Percentiles rank a stretch among this genome's conserved stretches.
phyloP scores from a whole-genome alignment of 352 stramenopile species.

The Globisporangium middletonii region DNA sequence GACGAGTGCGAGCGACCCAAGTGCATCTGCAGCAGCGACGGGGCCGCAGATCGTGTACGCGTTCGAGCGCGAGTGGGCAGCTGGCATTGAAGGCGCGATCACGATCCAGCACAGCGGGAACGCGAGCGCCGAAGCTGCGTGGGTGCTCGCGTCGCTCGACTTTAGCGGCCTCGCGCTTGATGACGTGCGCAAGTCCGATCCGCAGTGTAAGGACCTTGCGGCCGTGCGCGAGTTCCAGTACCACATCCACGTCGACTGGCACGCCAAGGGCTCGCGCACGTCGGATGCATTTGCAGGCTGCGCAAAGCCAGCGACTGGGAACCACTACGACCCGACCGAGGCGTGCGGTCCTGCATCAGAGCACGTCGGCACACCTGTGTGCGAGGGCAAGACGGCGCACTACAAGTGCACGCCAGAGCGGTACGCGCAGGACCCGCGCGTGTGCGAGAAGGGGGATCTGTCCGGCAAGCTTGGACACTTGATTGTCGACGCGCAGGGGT shows the following conservation, averaged over 20 bases:
- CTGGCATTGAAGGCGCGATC: slow-evolving; percentile 15
- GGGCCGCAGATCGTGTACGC: slow-evolving; percentile 13
- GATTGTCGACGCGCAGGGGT: slow-evolving; percentile 10
- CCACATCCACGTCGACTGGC: slow-evolving; percentile 42
- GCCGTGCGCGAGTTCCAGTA: slow-evolving; percentile 18
- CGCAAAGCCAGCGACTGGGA: slow-evolving; percentile 19
- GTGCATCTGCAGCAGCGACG: too few relatives aligned
- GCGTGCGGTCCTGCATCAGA: slow-evolving; percentile 40
- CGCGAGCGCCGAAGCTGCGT: not conserved
- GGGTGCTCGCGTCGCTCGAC: slow-evolving; percentile 14
- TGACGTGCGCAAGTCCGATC: slow-evolving; percentile 10
- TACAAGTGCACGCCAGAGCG: slow-evolving; percentile 29
- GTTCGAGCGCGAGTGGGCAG: slow-evolving; percentile 6
- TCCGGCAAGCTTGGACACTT: slow-evolving; percentile 38
- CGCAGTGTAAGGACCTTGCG: slow-evolving; percentile 8
- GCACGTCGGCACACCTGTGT: slow-evolving; percentile 16
- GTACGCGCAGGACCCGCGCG: slow-evolving; percentile 21
- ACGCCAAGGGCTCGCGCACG: slow-evolving; percentile 9
- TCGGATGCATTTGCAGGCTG: slow-evolving; percentile 29
- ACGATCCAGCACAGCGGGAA: slow-evolving; percentile 6
- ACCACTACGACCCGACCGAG: slow-evolving; percentile 38
- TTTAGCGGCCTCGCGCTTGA: slow-evolving; percentile 7
- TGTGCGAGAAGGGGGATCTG: slow-evolving; percentile 41
- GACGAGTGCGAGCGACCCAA: too few relatives aligned
- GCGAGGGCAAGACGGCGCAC: slow-evolving; percentile 8